Percentiles rank a stretch among this genome's conserved stretches.
Conservation (phyloP, 257 asterid species). For the Penstemon davidsonii region DNA sequence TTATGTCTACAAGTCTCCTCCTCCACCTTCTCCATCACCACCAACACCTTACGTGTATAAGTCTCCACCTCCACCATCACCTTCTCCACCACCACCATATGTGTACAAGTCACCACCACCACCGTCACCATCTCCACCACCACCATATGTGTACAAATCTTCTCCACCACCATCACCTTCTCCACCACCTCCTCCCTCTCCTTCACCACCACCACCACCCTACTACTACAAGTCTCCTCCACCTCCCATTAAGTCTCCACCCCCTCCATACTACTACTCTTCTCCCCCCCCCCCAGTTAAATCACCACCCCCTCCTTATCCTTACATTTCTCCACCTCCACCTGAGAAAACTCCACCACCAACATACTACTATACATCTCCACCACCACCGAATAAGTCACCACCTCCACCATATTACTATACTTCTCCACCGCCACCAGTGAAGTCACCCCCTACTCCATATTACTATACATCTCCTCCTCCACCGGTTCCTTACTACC, state of each 20-base stretch:
- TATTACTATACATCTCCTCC: conserved; percentile 23
- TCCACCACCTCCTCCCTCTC: conserved; percentile 32
- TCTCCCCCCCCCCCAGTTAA: neutral
- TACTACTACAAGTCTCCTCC: conserved; percentile 33
- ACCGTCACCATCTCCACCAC: conserved; percentile 28
- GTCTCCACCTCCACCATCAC: conserved; percentile 36
- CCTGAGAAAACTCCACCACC: conserved; percentile 29
- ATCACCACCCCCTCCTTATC: conserved; percentile 35
- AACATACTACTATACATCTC: conserved; percentile 39
- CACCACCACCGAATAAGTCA: conserved; percentile 42
- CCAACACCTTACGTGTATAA: conserved; percentile 40
- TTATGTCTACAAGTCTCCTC: conserved; percentile 39
- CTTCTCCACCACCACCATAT: conserved; percentile 30
- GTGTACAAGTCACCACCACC: conserved; percentile 42
- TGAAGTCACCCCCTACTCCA: conserved; percentile 19
- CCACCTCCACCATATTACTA: conserved; percentile 17
- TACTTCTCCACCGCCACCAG: conserved; percentile 18
- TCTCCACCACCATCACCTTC: conserved; percentile 42
- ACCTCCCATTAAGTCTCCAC: conserved; percentile 20
- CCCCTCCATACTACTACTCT: conserved; percentile 28
- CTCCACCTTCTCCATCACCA: conserved; percentile 32
- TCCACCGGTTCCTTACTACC: conserved; percentile 32
- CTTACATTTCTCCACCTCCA: conserved; percentile 36
- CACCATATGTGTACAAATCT: conserved; percentile 33
- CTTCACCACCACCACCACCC: conserved; percentile 33